Evolutionary conservation across 768 basidiomycete genomes (phyloP), one percentile per base, ranked within the genome.

Genomic region (Pulveroboletus sp.): DNA sequence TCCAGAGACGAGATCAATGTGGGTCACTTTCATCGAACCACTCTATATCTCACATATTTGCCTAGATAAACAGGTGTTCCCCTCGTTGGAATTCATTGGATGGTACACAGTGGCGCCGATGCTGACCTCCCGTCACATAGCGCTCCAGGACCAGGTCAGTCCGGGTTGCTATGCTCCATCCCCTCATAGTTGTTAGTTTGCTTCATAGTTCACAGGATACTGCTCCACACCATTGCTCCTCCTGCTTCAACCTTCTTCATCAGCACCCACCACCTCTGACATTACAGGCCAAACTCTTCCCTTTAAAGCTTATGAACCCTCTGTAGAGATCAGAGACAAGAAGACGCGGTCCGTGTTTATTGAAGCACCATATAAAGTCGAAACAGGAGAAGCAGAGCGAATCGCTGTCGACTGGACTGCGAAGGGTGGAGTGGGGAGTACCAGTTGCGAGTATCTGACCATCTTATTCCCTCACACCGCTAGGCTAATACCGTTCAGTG

Each of bases 371-470:
- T 98, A 85, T 70, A 85, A 81, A 43, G 86, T 99, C 15, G 95
- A 97, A 69, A 97, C 95, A 0, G 96, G 95, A 31, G 96, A 99
- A 71, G 96, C 96, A 14, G 96, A 99, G 66, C 84, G 96, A 35
- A 97, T 99, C 55, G 96, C 96, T 6, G 96, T 99, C 0, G 95
- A 98, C 66, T 95, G 92, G 79, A 90, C 90, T 3, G 88, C 90
- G 24, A 82, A 84, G 65, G 89, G 89, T 8, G 89, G 91, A 42
- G 88, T 82, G 27, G 87, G 83, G 55, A 86, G 85, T 38, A 89
- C 83, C 12, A 89, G 83, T 55, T 72, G 92, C 93, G 57, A 71
- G 88, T 75, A 41, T 43, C 32, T 21, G 28, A 24, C 12, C 7
- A 31, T 39, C 51, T 54, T 26, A 14, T 10, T 11, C 1, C 9